Conservation (phyloP, 129 eudicot genomes). For the Ambrosia artemisiifolia region DNA sequence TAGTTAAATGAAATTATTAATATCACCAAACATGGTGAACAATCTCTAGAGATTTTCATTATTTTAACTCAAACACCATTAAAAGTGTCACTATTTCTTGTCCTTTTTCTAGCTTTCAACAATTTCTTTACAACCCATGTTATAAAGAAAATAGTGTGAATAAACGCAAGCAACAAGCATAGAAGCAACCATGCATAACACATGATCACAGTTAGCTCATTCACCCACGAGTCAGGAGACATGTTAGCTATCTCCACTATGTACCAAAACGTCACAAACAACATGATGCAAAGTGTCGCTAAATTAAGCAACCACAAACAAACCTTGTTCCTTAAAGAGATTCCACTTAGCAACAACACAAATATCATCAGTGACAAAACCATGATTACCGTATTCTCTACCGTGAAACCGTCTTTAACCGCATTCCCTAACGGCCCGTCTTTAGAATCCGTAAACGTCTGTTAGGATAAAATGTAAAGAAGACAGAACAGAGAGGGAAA, state of each 20-base stretch:
- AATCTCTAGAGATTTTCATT: too few species aligned
- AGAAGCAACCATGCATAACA: neutral
- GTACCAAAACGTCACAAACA: conserved; percentile 7
- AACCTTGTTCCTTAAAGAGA: conserved; percentile 27
- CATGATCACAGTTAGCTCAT: neutral
- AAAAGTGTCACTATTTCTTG: neutral
- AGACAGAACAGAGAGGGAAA: too few species aligned
- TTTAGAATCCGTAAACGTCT: neutral
- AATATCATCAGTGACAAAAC: conserved; percentile 22
- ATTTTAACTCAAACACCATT: neutral
- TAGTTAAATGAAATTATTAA: neutral
- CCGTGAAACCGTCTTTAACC: neutral
- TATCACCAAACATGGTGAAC: neutral
- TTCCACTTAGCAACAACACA: conserved; percentile 31
- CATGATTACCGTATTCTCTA: conserved; percentile 17
- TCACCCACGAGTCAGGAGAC: conserved; percentile 27
- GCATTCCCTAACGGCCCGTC: conserved; percentile 29
- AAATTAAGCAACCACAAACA: conserved; percentile 32
- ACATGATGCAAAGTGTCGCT: conserved; percentile 16
- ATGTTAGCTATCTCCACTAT: conserved; percentile 11
- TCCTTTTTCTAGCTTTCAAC: neutral
- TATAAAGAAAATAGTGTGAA: conserved; percentile 24
- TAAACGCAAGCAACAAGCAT: conserved; percentile 16
- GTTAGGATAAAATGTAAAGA: too few species aligned
- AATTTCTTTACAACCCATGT: neutral